These are phyloP conservation scores for Linnemannia elongata DNA, from an alignment of 192 early-diverging fungal species.

Conservation along the genomic window DNA sequence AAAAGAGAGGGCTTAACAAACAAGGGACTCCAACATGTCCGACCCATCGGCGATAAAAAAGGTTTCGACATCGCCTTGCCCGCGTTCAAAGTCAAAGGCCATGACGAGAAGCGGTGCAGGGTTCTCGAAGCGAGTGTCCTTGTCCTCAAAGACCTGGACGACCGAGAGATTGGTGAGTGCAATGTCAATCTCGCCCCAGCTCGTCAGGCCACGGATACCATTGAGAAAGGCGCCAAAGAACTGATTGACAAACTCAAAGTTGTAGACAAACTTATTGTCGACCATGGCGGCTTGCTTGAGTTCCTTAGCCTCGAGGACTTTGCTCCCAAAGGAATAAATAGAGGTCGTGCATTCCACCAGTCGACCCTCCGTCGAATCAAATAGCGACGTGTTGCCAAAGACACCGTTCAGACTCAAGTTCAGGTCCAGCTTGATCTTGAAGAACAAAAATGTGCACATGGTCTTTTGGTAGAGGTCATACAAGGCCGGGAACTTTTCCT, in stretches of 20 bases:
- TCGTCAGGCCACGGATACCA: constrained; percentile 57
- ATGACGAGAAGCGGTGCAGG: constrained; percentile 57
- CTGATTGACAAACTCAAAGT: constrained; percentile 68
- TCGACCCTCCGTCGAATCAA: constrained; percentile 63
- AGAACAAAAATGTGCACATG: constrained; percentile 51
- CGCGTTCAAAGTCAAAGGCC: constrained; percentile 68
- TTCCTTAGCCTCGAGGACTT: constrained; percentile 65
- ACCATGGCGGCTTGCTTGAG: constrained; percentile 62
- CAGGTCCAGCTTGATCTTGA: constrained; percentile 66
- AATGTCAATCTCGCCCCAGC: constrained; percentile 67
- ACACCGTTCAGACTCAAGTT: constrained; percentile 56
- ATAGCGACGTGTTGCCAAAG: constrained; percentile 66
- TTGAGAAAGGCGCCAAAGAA: constrained; percentile 71
- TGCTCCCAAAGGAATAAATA: constrained; percentile 66
- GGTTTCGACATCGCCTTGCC: constrained; percentile 64
- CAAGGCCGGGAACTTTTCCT: constrained; percentile 53
- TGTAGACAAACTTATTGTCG: constrained; percentile 62
- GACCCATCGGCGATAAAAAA: constrained; percentile 57
- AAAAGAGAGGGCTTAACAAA: constrained; percentile 6
- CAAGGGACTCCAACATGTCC: constrained; percentile 45
- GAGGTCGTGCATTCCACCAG: constrained; percentile 66
- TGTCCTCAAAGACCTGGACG: constrained; percentile 64
- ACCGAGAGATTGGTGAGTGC: constrained; percentile 66
- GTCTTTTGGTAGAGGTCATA: constrained; percentile 54
- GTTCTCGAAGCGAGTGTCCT: constrained; percentile 42